Evolutionary conservation across 257 asterid species (phyloP).

Genomic region (Fraxinus anomala): DNA sequence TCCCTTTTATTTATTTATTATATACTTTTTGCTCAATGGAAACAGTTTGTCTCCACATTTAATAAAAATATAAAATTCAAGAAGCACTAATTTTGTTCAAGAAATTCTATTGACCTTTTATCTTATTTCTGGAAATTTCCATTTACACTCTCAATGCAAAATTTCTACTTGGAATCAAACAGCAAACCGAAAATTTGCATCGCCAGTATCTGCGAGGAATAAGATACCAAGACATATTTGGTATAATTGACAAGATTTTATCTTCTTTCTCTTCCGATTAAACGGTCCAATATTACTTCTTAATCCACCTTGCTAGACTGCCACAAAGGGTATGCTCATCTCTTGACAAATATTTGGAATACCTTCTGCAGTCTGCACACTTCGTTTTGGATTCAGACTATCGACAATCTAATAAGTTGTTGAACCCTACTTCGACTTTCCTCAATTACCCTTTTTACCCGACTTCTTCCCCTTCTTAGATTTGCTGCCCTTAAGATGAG

Average conservation of each 20-base stretch:
- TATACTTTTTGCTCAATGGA: neutral
- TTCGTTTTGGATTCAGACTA: slow-evolving; percentile 1
- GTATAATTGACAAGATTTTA: neutral
- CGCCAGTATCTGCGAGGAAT: neutral
- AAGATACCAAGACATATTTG: neutral
- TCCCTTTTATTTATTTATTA: neutral
- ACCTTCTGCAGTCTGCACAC: neutral
- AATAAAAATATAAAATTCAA: no score
- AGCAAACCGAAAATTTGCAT: neutral
- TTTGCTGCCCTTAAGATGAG: slow-evolving; percentile 61
- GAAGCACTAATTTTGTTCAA: no score
- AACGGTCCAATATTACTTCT: no score
- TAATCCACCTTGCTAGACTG: neutral
- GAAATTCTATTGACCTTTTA: neutral
- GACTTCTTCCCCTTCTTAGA: slow-evolving; percentile 50
- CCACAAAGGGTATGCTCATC: neutral
- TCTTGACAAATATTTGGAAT: neutral
- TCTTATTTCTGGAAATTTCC: neutral
- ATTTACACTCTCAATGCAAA: neutral
- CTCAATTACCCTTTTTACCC: slow-evolving; percentile 32
- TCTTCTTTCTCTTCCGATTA: neutral
- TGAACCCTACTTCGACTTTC: slow-evolving; percentile 26
- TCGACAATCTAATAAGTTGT: neutral
- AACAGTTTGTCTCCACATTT: neutral
- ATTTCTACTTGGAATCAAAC: neutral